Percentiles rank a stretch among this genome's conserved stretches.
Conservation (phyloP, 148 eudicot genomes). For the Dysphania ambrosioides region DNA sequence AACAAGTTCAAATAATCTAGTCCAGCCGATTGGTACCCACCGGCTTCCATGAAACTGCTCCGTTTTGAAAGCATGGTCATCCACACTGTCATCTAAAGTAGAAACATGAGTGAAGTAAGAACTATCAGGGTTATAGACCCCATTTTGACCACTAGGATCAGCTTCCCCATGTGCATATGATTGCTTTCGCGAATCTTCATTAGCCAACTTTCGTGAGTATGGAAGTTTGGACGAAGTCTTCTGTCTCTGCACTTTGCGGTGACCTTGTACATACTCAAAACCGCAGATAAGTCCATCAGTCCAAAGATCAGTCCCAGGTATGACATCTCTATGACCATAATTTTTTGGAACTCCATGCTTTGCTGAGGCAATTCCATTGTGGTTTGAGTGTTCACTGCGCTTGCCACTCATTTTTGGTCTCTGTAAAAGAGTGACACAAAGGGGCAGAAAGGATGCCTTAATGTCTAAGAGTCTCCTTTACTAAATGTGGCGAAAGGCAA, state of each 20-base stretch:
- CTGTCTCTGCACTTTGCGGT: slow-evolving; percentile 35
- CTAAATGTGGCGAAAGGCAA: background rate
- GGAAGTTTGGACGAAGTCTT: slow-evolving; percentile 39
- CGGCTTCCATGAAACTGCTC: slow-evolving; percentile 49
- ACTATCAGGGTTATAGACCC: slow-evolving; percentile 32
- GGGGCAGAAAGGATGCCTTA: background rate
- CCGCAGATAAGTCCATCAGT: slow-evolving; percentile 89
- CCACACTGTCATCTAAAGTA: slow-evolving; percentile 30
- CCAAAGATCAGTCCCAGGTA: slow-evolving; percentile 67
- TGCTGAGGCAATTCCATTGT: slow-evolving; percentile 28
- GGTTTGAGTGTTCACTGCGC: slow-evolving; percentile 29
- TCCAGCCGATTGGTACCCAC: slow-evolving; percentile 96
- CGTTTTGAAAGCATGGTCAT: slow-evolving; percentile 27
- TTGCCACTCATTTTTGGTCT: slow-evolving; percentile 34
- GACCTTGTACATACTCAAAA: slow-evolving; percentile 69
- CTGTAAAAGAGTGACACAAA: slow-evolving; percentile 12
- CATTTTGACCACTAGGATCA: slow-evolving; percentile 32
- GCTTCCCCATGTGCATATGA: slow-evolving; percentile 22
- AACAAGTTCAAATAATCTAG: slow-evolving; percentile 70
- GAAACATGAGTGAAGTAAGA: slow-evolving; percentile 28
- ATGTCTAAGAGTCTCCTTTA: background rate
- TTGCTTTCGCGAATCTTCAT: slow-evolving; percentile 37
- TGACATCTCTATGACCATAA: slow-evolving; percentile 41
- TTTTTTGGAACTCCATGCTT: slow-evolving; percentile 41
- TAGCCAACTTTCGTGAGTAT: slow-evolving; percentile 29